Evolutionary conservation across 2,329 filamentous ascomycete genomes (phyloP).

Genomic region (Aureobasidium uvarum): DNA sequence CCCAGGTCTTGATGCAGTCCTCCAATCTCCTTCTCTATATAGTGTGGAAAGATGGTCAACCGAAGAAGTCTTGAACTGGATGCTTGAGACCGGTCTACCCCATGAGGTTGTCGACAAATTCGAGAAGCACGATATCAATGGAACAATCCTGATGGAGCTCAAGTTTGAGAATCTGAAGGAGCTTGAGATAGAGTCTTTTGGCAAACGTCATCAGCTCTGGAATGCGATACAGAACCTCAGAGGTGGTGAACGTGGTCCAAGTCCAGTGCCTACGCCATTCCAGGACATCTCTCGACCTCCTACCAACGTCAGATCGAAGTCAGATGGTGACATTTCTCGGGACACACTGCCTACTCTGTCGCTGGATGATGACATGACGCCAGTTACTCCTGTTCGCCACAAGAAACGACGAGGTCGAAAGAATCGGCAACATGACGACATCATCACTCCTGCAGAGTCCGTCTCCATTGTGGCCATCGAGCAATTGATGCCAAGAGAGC

Average conservation of each 20-base stretch:
- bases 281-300: conserved; percentile 50
- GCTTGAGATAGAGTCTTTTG: conserved; percentile 76
- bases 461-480: conserved; percentile 92
- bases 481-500: conserved; percentile 79
- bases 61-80: conserved; percentile 78
- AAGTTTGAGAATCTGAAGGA: conserved; percentile 87
- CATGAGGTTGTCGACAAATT: conserved; percentile 76
- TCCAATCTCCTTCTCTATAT: conserved; percentile 23
- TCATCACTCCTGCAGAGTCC: conserved; percentile 75
- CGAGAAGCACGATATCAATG: conserved; percentile 87
- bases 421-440: conserved; percentile 53
- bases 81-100: conserved; percentile 81
- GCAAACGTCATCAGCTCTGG: conserved; percentile 76
- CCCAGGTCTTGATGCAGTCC: conserved; percentile 26
- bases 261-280: conserved; percentile 49
- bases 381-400: conserved; percentile 38
- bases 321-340: conserved; percentile 26
- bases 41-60: conserved; percentile 68
- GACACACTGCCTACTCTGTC: conserved; percentile 25
- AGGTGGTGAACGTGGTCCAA: conserved; percentile 45
- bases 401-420: conserved; percentile 44
- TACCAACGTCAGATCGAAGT: conserved; percentile 37
- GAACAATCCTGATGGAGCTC: conserved; percentile 80
- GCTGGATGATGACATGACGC: conserved; percentile 35
- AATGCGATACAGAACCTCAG: conserved; percentile 71